Conservation (phyloP, 129 eudicot genomes). For the Gnaphalium uliginosum region DNA sequence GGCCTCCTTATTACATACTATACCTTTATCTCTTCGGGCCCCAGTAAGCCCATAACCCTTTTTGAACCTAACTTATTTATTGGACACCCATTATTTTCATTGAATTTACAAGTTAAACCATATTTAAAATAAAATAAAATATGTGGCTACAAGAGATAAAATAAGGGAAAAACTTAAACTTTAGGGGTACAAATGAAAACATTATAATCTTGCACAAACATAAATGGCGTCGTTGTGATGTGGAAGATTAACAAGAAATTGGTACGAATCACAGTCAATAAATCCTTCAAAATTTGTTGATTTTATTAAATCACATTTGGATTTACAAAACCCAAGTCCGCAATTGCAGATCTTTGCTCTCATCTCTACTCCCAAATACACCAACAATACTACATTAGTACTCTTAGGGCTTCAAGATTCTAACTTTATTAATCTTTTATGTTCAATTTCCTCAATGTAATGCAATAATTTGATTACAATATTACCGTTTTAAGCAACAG, state of each 20-base stretch:
- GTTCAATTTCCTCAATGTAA: slow-evolving; percentile 6
- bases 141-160: too few relatives aligned
- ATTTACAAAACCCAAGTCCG: slow-evolving; percentile 23
- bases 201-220: slow-evolving; percentile 32
- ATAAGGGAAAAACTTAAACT: too few relatives aligned
- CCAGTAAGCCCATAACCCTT: too few relatives aligned
- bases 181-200: slow-evolving; percentile 14
- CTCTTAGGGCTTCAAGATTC: slow-evolving; percentile 26
- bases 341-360: slow-evolving; percentile 28
- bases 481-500: not conserved
- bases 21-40: too few relatives aligned
- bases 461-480: not conserved
- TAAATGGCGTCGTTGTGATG: slow-evolving; percentile 35
- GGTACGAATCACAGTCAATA: slow-evolving; percentile 39
- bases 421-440: slow-evolving; percentile 17
- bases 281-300: slow-evolving; percentile 22
- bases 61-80: too few relatives aligned
- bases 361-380: not conserved
- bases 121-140: too few relatives aligned
- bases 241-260: slow-evolving; percentile 28
- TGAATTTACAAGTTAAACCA: too few relatives aligned
- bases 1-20: too few relatives aligned
- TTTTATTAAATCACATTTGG: not conserved
- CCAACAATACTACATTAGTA: slow-evolving; percentile 18
- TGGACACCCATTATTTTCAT: too few relatives aligned